Conservation (phyloP, 1,284 basidiomycete genomes). For the Polyporus tsugae region DNA sequence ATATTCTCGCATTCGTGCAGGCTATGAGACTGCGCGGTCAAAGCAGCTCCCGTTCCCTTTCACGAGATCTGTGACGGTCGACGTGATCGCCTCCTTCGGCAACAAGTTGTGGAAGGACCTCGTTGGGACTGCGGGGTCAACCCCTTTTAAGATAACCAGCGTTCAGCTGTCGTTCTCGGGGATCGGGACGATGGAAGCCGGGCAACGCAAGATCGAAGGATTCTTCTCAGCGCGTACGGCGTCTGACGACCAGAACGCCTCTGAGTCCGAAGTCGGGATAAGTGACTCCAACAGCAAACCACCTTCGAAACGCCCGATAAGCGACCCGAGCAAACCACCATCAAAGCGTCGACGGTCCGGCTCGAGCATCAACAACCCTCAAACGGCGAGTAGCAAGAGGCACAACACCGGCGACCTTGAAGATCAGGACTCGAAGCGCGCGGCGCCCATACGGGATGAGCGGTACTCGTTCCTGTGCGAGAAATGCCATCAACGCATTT, state of each 20-base stretch:
- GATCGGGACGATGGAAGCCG: constrained; percentile 80
- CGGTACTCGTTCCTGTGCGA: constrained; percentile 55
- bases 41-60: constrained; percentile 90
- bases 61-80: constrained; percentile 74
- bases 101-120: constrained; percentile 91
- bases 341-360: constrained; percentile 31
- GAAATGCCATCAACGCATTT: constrained; percentile 59
- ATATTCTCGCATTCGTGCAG: constrained; percentile 45
- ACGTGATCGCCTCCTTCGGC: constrained; percentile 80
- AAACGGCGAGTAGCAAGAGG: neutral
- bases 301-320: constrained; percentile 23
- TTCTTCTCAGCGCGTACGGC: constrained; percentile 66
- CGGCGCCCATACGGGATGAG: constrained; percentile 14
- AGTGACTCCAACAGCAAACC: constrained; percentile 13
- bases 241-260: constrained; percentile 35
- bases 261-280: constrained; percentile 6
- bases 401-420: constrained; percentile 4
- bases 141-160: constrained; percentile 72
- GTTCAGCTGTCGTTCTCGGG: constrained; percentile 86
- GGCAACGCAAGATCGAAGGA: constrained; percentile 87
- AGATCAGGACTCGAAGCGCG: neutral
- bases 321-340: constrained; percentile 7
- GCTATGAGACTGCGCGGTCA: constrained; percentile 72
- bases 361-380: constrained; percentile 3
- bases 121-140: constrained; percentile 56